Evolutionary conservation across 257 asterid genomes (phyloP).

Genomic region (Solanum etuberosum): DNA sequence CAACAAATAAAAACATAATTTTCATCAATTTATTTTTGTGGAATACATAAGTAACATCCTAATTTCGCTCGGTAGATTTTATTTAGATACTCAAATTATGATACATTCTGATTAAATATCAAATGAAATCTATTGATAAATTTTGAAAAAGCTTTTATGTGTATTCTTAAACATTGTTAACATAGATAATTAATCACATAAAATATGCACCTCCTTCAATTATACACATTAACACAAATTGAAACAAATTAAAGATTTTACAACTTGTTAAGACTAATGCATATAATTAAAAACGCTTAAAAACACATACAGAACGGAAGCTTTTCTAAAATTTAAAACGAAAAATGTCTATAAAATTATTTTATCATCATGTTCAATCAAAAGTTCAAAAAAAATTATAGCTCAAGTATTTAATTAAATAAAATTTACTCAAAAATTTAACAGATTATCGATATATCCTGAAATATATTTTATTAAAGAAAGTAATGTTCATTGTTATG

Average conservation of each 20-base stretch:
- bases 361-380: no score
- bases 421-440: rapidly evolving
- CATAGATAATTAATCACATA: not conserved
- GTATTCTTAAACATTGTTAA: not conserved
- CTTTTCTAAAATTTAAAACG: no score
- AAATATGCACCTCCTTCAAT: no score
- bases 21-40: not conserved
- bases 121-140: no score
- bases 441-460: no score
- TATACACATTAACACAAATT: no score
- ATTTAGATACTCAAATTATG: not conserved
- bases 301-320: no score
- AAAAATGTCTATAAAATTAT: no score
- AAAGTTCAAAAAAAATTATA: no score
- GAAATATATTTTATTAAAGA: not conserved
- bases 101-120: not conserved
- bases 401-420: not conserved
- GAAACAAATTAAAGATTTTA: not conserved
- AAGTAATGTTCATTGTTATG: not conserved
- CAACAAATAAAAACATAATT: not conserved
- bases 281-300: no score
- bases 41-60: not conserved
- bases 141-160: not conserved
- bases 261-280: no score
- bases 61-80: not conserved